Base-by-base conservation (phyloP, 768 basidiomycete species). In the Tricholoma flavovirens region DNA sequence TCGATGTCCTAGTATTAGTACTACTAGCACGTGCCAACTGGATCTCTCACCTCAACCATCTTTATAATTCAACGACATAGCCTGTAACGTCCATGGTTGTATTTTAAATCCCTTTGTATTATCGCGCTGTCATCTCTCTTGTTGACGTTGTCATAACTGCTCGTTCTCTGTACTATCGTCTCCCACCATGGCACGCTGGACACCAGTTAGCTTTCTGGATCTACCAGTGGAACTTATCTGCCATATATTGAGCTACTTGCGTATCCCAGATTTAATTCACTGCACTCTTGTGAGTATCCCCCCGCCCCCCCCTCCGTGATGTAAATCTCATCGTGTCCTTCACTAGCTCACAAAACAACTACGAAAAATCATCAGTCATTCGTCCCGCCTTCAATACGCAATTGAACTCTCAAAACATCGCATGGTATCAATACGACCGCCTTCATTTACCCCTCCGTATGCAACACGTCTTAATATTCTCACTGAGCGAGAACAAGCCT, bases 361-460 rank as follows among this genome's bases (percentile, higher is more conserved):
- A 46, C 63, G 65, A 29, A 71, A 62, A 52, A 61, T 77, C 5
- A 69, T 82, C 29, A 53, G 54, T 32, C 62, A 73, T 26, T 81
- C 80, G 0, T 79, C 80, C 21, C 70, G 69, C 24, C 66, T 81
- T 9, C 77, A 76, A 60, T 81, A 79, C 61, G 71, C 65, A n/a
- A 73, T 83, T 46, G 79, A 82, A 54, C 75, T 83, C 3, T 71
- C 64, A 21, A 80, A 73, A 59, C 69, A 73, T 60, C 75, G 75
- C 24, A 75, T 81, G 71, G 66, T 75, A 12, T 70, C 74, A 14
- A 57, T 75, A 29, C 58, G 72, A 8, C 68, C 75, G 1, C 52
- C 67, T 3, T 64, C 69, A 0, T 58, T 62, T 15, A 57, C 61
- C 6, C 69, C 68, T 3, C 64, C 77, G 1, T 76, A 73, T 48